Evolutionary conservation across 805 yeast genomes (phyloP), one percentile per base, ranked within the genome.

Genomic region (Sungouiella thailandica): DNA sequence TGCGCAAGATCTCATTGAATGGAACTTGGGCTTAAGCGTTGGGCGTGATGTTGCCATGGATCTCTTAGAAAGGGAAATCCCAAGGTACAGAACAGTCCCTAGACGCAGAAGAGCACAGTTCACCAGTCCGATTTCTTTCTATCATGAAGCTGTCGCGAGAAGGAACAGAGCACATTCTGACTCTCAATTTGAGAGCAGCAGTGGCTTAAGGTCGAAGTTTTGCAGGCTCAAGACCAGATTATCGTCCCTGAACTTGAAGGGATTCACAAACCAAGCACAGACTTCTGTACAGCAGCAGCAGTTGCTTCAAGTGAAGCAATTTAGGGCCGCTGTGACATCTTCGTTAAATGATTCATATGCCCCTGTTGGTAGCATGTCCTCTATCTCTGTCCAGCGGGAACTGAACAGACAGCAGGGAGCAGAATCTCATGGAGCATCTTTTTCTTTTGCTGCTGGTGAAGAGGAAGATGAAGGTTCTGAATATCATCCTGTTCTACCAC

Each of bases 21-120:
- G 96, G 97, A 73, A 85, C 38, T 70, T 75, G 49, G 79, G 78
- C 28, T 39, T 93, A 12, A 75, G 76, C 35, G 72, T 79, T 8
- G 97, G 93, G 1, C 80, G 81, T 32, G 93, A 84, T 46, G 75
- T 89, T 20, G 68, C 96, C 2, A 65, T 88, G 32, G 96, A 93
- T 42, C 52, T 90, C 15, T 78, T 72, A 22, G 70, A 74, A 29
- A 70, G 97, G 30, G 80, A 76, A 31, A 58, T 77, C 52, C 96
- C 96, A 9, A 72, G 69, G 27, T 87, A 80, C 51, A 71, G 93
- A 50, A 80, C 90, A 1, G 87, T 85, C 11, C 95, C 96, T 5
- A 63, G 90, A 42, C 69, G 93, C 41, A 68, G 89, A 44, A 65
- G 86, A 29, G 63, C 72, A 26, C 54, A 62, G 23, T 48, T 35